Evolutionary conservation across 1,284 basidiomycete genomes (phyloP).

Genomic region (Ganoderma lingzhi): DNA sequence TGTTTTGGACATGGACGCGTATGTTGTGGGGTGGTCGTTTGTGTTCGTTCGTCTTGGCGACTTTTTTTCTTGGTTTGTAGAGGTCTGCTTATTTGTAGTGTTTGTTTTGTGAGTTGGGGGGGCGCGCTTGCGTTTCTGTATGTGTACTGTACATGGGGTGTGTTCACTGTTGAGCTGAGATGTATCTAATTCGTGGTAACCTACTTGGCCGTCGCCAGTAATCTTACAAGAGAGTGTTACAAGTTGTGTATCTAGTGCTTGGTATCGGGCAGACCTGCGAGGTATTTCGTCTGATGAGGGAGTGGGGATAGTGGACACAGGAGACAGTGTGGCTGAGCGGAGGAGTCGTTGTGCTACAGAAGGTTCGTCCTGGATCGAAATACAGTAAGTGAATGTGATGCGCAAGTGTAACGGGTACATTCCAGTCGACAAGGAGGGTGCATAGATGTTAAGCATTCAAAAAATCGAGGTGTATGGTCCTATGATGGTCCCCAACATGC

Average conservation of each 20-base stretch:
- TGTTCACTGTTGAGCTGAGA: background rate
- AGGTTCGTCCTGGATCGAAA: too few relatives aligned
- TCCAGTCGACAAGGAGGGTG: too few relatives aligned
- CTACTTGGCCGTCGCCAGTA: background rate
- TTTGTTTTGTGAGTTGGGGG: background rate
- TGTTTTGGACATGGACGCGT: background rate
- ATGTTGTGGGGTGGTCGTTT: background rate
- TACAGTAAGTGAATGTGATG: too few relatives aligned
- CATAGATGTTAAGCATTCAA: background rate
- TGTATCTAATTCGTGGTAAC: conserved; percentile 4
- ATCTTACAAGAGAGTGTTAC: background rate
- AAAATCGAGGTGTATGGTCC: background rate
- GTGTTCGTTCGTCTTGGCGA: background rate
- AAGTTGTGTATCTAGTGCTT: background rate
- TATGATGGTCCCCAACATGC: background rate
- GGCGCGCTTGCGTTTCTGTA: background rate
- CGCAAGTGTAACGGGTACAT: too few relatives aligned
- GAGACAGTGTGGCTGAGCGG: background rate
- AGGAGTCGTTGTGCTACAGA: background rate
- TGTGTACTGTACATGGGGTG: background rate
- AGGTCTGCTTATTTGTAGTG: background rate
- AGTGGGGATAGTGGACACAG: background rate
- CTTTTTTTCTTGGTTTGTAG: background rate
- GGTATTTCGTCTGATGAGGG: background rate
- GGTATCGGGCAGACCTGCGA: background rate